Evolutionary conservation across 768 basidiomycete species (phyloP).

Genomic region (Phlebiopsis gigantea): DNA sequence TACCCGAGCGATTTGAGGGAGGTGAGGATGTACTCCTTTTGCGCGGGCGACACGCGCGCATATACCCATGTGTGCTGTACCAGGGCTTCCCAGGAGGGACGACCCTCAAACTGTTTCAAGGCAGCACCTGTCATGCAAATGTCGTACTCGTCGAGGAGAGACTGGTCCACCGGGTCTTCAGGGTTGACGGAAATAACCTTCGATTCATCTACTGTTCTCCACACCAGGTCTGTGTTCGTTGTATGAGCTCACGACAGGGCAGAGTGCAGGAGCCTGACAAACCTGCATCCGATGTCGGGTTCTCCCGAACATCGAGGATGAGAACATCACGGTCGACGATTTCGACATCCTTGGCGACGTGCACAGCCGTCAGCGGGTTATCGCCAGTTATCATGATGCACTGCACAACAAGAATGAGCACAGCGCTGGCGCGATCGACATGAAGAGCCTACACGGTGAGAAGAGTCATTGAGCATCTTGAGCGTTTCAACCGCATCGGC

Average conservation of each 20-base stretch:
- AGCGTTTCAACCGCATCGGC: conserved; percentile 85
- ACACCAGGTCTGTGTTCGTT: conserved; percentile 64
- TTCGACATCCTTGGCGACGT: conserved; percentile 94
- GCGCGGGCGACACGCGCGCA: conserved; percentile 91
- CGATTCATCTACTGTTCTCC: conserved; percentile 91
- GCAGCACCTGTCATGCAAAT: conserved; percentile 96
- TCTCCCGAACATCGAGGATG: conserved; percentile 86
- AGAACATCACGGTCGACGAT: conserved; percentile 94
- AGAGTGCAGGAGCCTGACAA: conserved; percentile 21
- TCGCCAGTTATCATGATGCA: conserved; percentile 99
- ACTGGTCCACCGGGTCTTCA: conserved; percentile 65
- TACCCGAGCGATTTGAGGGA: conserved; percentile 87
- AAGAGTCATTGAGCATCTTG: conserved; percentile 93
- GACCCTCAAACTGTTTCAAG: conserved; percentile 77
- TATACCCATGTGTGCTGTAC: conserved; percentile 98
- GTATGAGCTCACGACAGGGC: background rate
- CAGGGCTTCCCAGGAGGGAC: conserved; percentile 69
- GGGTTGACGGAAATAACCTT: conserved; percentile 87
- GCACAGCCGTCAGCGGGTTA: conserved; percentile 94
- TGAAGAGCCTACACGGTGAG: conserved; percentile 75
- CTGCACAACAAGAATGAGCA: conserved; percentile 33
- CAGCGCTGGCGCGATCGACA: no score
- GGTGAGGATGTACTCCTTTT: conserved; percentile 94
- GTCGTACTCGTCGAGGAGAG: conserved; percentile 83
- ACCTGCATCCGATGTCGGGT: conserved; percentile 67